Base-by-base conservation (phyloP, 225 moss, liverwort and hornwort species). In the Sphagnum contortum region DNA sequence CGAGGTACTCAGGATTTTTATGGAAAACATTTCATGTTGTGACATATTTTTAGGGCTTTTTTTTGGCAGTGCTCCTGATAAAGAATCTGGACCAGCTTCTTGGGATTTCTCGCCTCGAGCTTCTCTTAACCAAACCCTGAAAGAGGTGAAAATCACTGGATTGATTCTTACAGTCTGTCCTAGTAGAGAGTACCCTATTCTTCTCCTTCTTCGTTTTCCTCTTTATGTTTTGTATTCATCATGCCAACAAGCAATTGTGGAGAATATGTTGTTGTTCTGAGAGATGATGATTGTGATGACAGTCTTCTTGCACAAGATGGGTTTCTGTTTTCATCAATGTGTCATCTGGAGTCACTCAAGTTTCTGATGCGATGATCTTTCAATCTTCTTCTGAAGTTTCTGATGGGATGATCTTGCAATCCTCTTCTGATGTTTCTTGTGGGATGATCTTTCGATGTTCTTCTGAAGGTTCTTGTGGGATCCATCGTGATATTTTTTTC, bases 41-140 rank as follows among this genome's bases (percentile, higher is more conserved):
- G 29, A 29, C 29, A 29, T 29, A 29, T 29, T 6, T 9, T 5
- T 0, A 5, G 14, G 51, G 44, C 55, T 66, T 29, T 29, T 29
- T 58, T 72, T 59, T 62, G 54, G 14, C 88, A 93, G 92, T 73
- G 90, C 90, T 67, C 90, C 86, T 46, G 83, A 86, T 53, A 87
- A 90, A 70, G 76, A 81, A 55, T 75, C 82, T 45, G 78, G 61
- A 69, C 67, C 60, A 46, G 74, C 75, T 2, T 77, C 89, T 10
- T 88, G 84, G 83, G 92, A 93, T 56, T 72, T 84, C 63, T 88
- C 90, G 61, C 92, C 90, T 11, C 83, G 83, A 2, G 80, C 77
- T 63, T 77, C 86, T 66, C 86, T 86, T 12, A 86, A 88, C 48
- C 78, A 83, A 74, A 74, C 83, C 47, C 67, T 90, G 72, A 93